These are phyloP conservation scores for Borovskyia barvae DNA, from an alignment of 208 protist genomes.

Conservation along the genomic window DNA sequence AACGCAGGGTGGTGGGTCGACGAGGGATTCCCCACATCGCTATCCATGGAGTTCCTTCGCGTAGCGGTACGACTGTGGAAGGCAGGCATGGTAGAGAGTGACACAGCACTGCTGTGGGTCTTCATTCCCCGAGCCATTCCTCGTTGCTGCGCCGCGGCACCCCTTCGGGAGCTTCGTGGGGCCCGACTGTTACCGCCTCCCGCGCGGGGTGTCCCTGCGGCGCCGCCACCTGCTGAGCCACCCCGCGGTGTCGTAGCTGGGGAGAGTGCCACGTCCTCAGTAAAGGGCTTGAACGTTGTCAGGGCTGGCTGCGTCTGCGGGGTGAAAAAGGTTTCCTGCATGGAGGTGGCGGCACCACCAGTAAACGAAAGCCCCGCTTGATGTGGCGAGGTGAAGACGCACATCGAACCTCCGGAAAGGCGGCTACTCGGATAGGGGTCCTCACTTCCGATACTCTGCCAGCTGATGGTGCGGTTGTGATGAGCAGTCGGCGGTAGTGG, in stretches of 20 bases:
- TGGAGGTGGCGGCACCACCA: neutral
- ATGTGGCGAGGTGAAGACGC: conserved; percentile 8
- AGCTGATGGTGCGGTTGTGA: conserved; percentile 14
- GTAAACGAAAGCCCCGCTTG: neutral
- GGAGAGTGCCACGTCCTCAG: conserved; percentile 14
- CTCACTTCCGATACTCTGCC: conserved; percentile 15
- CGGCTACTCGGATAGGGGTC: conserved; percentile 16
- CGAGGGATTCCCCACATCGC: neutral
- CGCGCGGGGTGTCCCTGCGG: too few relatives aligned
- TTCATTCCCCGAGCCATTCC: neutral
- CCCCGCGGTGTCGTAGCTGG: conserved; percentile 8
- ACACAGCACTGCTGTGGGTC: conserved; percentile 2
- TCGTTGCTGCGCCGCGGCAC: neutral
- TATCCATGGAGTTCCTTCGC: conserved; percentile 13
- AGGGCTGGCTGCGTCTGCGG: conserved; percentile 11
- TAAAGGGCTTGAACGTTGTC: conserved; percentile 16
- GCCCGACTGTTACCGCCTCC: too few relatives aligned
- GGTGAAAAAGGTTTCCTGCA: neutral
- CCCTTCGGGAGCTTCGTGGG: neutral
- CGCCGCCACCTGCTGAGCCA: neutral
- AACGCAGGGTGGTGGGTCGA: neutral
- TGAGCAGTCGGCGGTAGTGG: too few relatives aligned
- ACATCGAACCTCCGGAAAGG: conserved; percentile 19
- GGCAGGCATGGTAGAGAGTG: conserved; percentile 5
- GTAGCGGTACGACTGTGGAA: neutral